Evolutionary conservation across 805 yeast species (phyloP).

Genomic region (Teunomyces lycoperdinae): DNA sequence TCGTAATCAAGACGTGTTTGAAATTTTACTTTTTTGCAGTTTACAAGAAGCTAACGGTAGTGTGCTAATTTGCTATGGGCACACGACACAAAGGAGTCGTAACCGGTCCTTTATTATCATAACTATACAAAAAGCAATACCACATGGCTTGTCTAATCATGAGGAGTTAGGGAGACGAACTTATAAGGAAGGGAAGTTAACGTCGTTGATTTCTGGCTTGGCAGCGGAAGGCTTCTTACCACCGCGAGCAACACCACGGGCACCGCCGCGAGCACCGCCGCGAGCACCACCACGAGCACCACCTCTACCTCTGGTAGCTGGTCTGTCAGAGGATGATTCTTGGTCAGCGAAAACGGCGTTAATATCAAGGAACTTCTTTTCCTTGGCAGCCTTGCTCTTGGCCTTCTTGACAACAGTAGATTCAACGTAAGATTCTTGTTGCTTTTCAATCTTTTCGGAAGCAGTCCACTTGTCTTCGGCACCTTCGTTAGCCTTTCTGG

Average conservation of each 20-base stretch:
- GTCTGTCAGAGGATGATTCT: conserved; percentile 21
- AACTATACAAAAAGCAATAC: conserved; percentile 7
- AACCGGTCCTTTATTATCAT: conserved; percentile 6
- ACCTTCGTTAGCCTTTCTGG: conserved; percentile 58
- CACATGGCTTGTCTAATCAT: conserved; percentile 2
- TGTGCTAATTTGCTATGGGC: neutral
- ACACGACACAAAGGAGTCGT: neutral
- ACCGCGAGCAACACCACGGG: conserved; percentile 17
- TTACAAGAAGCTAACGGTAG: neutral
- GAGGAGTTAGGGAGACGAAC: conserved; percentile 4
- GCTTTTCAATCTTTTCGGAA: conserved; percentile 64
- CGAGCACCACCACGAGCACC: conserved; percentile 23
- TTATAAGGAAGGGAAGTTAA: conserved; percentile 70
- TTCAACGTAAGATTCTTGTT: conserved; percentile 55
- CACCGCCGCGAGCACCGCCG: conserved; percentile 21
- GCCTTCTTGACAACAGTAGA: conserved; percentile 64
- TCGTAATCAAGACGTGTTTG: neutral
- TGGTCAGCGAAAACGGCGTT: conserved; percentile 69
- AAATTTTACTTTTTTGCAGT: neutral
- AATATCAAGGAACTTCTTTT: conserved; percentile 74
- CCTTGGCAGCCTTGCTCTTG: conserved; percentile 75
- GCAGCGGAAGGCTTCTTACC: conserved; percentile 15
- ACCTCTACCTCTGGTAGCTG: conserved; percentile 32
- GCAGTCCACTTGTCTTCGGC: conserved; percentile 50
- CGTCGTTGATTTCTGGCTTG: conserved; percentile 48